Evolutionary conservation across 352 stramenopile genomes (phyloP).

Genomic region (Globisporangium acanthophoron): DNA sequence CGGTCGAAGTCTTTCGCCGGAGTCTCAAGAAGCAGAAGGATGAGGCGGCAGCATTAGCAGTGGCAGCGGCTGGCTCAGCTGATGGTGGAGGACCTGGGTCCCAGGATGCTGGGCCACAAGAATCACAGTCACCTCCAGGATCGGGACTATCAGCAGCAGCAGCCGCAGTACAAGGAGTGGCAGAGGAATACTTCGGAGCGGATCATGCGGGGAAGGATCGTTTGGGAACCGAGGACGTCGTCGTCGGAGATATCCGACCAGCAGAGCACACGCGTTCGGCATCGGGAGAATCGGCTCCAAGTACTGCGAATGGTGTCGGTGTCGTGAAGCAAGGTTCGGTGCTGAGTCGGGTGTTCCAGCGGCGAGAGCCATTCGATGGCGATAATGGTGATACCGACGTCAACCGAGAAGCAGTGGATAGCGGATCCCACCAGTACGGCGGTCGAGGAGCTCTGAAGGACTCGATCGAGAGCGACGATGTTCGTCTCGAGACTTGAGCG

Average conservation of each 20-base stretch:
- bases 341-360: slow-evolving; percentile 23
- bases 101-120: too few species aligned
- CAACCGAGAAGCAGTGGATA: background rate
- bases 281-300: background rate
- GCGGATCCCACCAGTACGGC: background rate
- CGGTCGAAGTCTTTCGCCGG: slow-evolving; percentile 39
- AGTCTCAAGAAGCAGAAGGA: slow-evolving; percentile 35
- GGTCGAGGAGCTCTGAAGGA: background rate
- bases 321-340: slow-evolving; percentile 17
- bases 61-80: background rate
- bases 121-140: too few species aligned
- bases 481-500: background rate
- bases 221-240: background rate
- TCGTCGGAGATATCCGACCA: background rate
- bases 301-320: background rate
- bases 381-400: background rate
- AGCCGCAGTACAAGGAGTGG: background rate
- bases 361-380: background rate
- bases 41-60: background rate
- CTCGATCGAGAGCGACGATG: background rate
- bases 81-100: background rate
- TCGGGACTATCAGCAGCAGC: background rate
- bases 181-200: too few species aligned
- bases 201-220: background rate
- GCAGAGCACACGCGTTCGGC: background rate